Evolutionary conservation across 495 filamentous ascomycete genomes (phyloP).

Genomic region (Penicillium nucicola): DNA sequence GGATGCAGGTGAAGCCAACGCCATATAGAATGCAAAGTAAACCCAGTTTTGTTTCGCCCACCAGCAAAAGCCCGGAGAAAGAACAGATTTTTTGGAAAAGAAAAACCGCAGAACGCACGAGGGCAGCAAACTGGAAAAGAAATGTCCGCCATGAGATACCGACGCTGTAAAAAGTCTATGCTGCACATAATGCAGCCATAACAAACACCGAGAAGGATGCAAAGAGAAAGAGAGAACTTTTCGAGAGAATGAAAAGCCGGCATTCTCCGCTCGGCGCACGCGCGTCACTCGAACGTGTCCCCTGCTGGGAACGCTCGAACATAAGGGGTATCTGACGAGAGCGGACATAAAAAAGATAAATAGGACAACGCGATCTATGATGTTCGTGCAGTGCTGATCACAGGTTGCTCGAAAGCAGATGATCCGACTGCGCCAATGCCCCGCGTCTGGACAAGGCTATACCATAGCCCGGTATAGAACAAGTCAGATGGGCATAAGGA

Average conservation of each 20-base stretch:
- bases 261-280: constrained; percentile 38
- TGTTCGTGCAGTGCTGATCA: constrained; percentile 61
- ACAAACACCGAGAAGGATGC: constrained; percentile 42
- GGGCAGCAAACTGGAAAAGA: constrained; percentile 34
- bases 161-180: constrained; percentile 49
- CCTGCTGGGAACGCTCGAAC: constrained; percentile 36
- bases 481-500: constrained; percentile 16
- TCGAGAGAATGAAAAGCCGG: constrained; percentile 35
- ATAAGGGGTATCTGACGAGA: constrained; percentile 60
- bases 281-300: constrained; percentile 44
- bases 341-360: constrained; percentile 37
- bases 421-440: constrained; percentile 45
- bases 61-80: constrained; percentile 27
- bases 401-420: constrained; percentile 36
- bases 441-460: constrained; percentile 40
- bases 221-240: constrained; percentile 47
- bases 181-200: constrained; percentile 44
- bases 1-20: constrained; percentile 51
- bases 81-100: constrained; percentile 24
- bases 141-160: constrained; percentile 51
- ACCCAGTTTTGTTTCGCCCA: constrained; percentile 24
- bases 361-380: constrained; percentile 80
- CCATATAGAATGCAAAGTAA: constrained; percentile 48
- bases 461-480: constrained; percentile 30
- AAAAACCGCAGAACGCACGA: constrained; percentile 21